Evolutionary conservation across 208 protist genomes (phyloP).

Genomic region (Leishmania braziliensis): DNA sequence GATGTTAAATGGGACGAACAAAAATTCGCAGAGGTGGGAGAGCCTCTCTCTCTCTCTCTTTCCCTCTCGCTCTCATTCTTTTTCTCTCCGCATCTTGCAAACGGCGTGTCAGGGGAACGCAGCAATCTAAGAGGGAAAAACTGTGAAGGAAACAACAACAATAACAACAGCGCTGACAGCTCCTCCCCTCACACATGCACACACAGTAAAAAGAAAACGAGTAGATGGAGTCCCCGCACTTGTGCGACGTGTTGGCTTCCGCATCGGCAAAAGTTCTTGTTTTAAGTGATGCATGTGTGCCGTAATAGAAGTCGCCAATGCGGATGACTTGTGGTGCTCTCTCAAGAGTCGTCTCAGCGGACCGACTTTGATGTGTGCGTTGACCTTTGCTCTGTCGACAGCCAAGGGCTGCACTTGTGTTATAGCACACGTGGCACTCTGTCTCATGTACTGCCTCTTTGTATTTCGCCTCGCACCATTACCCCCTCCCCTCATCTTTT

Average conservation of each 20-base stretch:
- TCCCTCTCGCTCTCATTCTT: background rate
- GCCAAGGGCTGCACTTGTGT: background rate
- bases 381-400: background rate
- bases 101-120: background rate
- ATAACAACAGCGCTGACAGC: background rate
- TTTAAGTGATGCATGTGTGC: background rate
- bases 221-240: background rate
- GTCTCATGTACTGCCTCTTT: constrained; percentile 1
- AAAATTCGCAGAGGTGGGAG: background rate
- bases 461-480: background rate
- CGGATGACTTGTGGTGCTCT: background rate
- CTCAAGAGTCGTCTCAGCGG: background rate
- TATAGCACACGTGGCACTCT: background rate
- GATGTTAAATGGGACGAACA: background rate
- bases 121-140: background rate
- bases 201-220: too few relatives aligned
- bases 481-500: background rate
- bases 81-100: background rate
- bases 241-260: background rate
- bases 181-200: background rate
- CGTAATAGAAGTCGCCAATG: background rate
- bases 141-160: background rate
- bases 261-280: background rate
- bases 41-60: background rate
- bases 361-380: background rate